Conservation (phyloP, 2,329 filamentous ascomycete species). For the Cordyceps farinosa region DNA sequence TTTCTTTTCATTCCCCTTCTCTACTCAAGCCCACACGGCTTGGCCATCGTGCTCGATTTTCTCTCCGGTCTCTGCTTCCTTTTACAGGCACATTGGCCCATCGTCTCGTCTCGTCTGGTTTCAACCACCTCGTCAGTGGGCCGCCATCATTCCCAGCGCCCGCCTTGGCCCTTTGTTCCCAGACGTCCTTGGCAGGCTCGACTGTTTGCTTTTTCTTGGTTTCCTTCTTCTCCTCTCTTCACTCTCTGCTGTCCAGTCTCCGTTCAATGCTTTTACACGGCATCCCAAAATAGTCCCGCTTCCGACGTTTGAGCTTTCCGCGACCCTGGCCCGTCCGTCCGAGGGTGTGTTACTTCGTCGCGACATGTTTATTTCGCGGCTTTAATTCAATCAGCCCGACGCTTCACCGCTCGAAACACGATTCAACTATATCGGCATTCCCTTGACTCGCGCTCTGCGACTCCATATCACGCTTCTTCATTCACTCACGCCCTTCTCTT, state of each 20-base stretch:
- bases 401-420: background rate
- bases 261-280: background rate
- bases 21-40: background rate
- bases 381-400: background rate
- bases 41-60: background rate
- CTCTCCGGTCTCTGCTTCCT: background rate
- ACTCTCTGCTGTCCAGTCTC: background rate
- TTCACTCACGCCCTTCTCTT: background rate
- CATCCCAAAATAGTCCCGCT: background rate
- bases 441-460: background rate
- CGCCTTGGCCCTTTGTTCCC: conserved; percentile 1
- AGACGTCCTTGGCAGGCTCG: background rate
- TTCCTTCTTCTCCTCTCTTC: background rate
- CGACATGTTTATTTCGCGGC: conserved; percentile 3
- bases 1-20: background rate
- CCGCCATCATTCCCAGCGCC: background rate
- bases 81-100: background rate
- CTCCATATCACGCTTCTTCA: background rate
- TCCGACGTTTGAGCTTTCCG: conserved; percentile 5
- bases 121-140: background rate
- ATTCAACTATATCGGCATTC: conserved; percentile 20
- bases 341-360: background rate
- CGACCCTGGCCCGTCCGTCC: background rate
- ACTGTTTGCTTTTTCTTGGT: background rate
- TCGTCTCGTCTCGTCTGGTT: background rate